Evolutionary conservation across 352 stramenopile genomes (phyloP).

Genomic region (Plasmopara muralis): DNA sequence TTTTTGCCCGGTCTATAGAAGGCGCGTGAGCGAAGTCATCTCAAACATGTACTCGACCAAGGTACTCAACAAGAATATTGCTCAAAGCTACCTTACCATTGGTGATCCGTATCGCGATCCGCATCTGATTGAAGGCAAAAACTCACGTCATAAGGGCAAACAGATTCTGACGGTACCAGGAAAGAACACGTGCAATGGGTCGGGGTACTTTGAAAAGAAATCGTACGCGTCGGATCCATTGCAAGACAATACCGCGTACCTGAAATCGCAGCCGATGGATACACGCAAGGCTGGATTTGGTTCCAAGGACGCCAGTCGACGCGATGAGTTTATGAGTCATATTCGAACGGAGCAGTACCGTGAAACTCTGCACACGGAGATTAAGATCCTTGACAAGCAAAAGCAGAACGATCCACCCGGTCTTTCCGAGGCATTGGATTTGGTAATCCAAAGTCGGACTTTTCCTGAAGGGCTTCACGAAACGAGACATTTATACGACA

Average conservation of each 20-base stretch:
- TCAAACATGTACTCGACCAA: slow-evolving; percentile 66
- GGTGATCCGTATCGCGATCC: slow-evolving; percentile 70
- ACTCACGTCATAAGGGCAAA: slow-evolving; percentile 66
- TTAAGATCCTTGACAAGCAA: slow-evolving; percentile 73
- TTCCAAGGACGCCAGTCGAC: slow-evolving; percentile 84
- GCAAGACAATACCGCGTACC: slow-evolving; percentile 83
- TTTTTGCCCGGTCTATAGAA: too few species aligned
- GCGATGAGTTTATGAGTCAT: slow-evolving; percentile 88
- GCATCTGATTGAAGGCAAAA: slow-evolving; percentile 67
- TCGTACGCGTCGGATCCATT: slow-evolving; percentile 82
- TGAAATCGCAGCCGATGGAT: slow-evolving; percentile 82
- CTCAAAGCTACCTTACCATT: slow-evolving; percentile 71
- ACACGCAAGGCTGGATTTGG: slow-evolving; percentile 87
- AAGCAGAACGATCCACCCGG: slow-evolving; percentile 37
- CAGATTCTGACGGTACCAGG: slow-evolving; percentile 61
- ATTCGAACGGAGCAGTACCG: slow-evolving; percentile 88
- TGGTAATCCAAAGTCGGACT: slow-evolving; percentile 35
- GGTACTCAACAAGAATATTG: slow-evolving; percentile 79
- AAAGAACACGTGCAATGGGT: slow-evolving; percentile 76
- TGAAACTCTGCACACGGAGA: slow-evolving; percentile 77
- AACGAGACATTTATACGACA: slow-evolving; percentile 77
- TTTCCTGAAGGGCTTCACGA: slow-evolving; percentile 70
- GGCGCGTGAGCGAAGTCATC: too few species aligned
- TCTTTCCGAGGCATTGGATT: slow-evolving; percentile 36
- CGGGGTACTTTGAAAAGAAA: slow-evolving; percentile 82